Conservation (phyloP, 2,329 filamentous ascomycete species). For the Xylariaceae sp. region DNA sequence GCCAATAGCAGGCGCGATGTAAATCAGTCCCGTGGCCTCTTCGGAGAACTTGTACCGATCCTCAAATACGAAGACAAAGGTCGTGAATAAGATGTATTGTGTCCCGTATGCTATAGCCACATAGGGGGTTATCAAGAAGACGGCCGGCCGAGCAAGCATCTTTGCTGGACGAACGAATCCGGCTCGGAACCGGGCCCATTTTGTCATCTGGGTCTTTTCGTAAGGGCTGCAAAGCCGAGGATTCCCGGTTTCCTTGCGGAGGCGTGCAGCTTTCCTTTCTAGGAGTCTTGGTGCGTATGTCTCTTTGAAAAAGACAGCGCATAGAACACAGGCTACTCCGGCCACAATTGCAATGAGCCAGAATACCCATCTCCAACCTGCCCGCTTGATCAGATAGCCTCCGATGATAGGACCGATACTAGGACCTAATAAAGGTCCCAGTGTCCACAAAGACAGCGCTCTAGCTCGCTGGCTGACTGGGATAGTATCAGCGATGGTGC, state of each 20-base stretch:
- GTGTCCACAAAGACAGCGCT: slow-evolving; percentile 44
- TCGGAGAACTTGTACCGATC: slow-evolving; percentile 38
- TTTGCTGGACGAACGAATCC: slow-evolving; percentile 41
- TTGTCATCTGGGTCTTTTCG: slow-evolving; percentile 24
- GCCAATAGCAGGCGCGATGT: slow-evolving; percentile 52
- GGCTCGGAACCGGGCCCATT: slow-evolving; percentile 37
- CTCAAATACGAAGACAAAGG: slow-evolving; percentile 42
- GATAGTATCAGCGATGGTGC: slow-evolving; percentile 48
- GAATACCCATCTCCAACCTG: slow-evolving; percentile 51
- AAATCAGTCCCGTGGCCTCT: slow-evolving; percentile 44
- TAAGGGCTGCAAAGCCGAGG: slow-evolving; percentile 37
- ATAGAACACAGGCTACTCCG: slow-evolving; percentile 2
- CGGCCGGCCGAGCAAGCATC: slow-evolving; percentile 48
- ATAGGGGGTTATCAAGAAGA: slow-evolving; percentile 46
- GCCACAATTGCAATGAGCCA: slow-evolving; percentile 41
- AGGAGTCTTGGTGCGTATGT: slow-evolving; percentile 41
- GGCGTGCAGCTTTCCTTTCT: slow-evolving; percentile 36
- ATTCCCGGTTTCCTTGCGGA: slow-evolving; percentile 40
- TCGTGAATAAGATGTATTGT: slow-evolving; percentile 54
- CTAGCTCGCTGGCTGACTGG: slow-evolving; percentile 43
- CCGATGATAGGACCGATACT: slow-evolving; percentile 45
- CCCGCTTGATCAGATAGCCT: slow-evolving; percentile 29
- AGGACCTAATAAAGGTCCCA: slow-evolving; percentile 49
- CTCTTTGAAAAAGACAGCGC: slow-evolving; percentile 29
- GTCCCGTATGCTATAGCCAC: slow-evolving; percentile 54